phyloP scores from a whole-genome alignment of 352 stramenopile genomes.

The Globisporangium middletonii region DNA sequence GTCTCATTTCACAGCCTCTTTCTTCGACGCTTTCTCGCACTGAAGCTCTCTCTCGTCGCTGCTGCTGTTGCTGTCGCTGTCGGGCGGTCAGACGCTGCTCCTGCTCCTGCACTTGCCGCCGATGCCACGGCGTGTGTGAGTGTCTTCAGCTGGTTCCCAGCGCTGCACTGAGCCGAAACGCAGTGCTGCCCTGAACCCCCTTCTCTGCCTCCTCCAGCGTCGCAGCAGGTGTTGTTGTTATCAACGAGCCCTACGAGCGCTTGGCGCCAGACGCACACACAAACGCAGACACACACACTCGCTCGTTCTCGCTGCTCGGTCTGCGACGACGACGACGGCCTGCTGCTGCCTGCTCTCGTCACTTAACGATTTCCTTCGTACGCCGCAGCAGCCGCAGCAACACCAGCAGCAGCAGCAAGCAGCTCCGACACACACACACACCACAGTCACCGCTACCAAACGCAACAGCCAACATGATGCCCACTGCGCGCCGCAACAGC shows the following conservation, averaged over 20 bases:
- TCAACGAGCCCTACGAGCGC: not conserved
- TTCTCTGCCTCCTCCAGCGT: conserved; percentile 8
- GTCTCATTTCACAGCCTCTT: conserved; percentile 6
- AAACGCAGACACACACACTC: not conserved
- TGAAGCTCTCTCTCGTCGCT: not conserved
- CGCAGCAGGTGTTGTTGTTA: not conserved
- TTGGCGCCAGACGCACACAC: not conserved
- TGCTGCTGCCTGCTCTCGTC: conserved; percentile 8
- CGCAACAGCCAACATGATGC: conserved; percentile 24
- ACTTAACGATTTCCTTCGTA: conserved; percentile 31
- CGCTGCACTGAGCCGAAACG: conserved; percentile 7
- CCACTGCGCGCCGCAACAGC: conserved; percentile 37
- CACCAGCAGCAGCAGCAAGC: conserved; percentile 14
- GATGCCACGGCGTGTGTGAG: not conserved
- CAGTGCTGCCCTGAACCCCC: conserved; percentile 10
- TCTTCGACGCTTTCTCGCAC: not conserved
- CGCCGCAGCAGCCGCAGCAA: conserved; percentile 14
- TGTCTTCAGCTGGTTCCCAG: conserved; percentile 3
- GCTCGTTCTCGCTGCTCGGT: not conserved
- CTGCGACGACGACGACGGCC: not conserved
- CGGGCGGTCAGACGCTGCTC: too few relatives aligned
- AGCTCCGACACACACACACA: not conserved
- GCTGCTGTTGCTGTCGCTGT: too few relatives aligned
- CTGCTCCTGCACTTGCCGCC: too few relatives aligned
- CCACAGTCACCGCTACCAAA: not conserved